phyloP scores from a whole-genome alignment of 192 early-diverging fungal genomes.

The Diversispora eburnea region DNA sequence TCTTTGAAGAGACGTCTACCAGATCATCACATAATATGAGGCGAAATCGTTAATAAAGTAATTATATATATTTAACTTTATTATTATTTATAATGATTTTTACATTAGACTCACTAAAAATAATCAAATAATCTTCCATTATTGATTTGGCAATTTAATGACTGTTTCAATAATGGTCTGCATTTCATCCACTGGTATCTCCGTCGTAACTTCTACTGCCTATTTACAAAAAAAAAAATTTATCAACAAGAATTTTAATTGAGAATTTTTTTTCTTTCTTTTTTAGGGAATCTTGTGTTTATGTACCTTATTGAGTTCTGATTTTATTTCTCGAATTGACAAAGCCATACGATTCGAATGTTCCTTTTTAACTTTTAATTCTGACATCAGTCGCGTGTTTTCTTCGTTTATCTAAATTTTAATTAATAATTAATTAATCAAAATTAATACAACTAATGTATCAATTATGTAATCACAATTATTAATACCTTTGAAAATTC shows the following conservation, averaged over 20 bases:
- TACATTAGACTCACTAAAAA: no score
- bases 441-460: no score
- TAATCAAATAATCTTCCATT: no score
- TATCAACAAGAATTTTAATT: not conserved
- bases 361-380: not conserved
- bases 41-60: no score
- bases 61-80: no score
- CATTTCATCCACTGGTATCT: constrained; percentile 12
- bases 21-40: no score
- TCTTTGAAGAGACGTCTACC: no score
- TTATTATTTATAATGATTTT: no score
- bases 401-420: not conserved
- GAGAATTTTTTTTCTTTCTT: not conserved
- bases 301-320: not conserved
- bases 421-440: not conserved
- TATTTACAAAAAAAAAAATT: not conserved
- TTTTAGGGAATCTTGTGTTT: not conserved
- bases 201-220: not conserved
- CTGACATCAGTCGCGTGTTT: not conserved
- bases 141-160: not conserved
- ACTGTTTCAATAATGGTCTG: not conserved
- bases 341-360: not conserved
- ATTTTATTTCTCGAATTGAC: not conserved
- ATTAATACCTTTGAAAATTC: constrained; percentile 17
- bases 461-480: not conserved